Evolutionary conservation across 805 yeast species (phyloP).

Genomic region (Kuraishia borneana): DNA sequence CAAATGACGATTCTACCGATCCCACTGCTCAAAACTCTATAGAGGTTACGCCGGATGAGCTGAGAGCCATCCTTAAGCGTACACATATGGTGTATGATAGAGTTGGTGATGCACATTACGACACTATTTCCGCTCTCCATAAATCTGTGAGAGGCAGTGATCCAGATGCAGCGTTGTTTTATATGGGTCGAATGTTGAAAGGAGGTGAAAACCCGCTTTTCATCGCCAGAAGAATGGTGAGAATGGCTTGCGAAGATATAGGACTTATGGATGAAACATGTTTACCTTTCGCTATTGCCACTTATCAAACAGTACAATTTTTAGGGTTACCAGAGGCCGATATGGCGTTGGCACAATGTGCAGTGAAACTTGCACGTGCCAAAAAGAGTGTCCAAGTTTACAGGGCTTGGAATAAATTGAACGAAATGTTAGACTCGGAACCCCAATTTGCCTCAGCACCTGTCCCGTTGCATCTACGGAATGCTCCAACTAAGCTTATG

Average conservation of each 20-base stretch:
- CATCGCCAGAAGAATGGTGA: slow-evolving; percentile 81
- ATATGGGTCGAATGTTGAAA: slow-evolving; percentile 75
- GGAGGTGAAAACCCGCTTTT: slow-evolving; percentile 94
- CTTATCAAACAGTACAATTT: slow-evolving; percentile 79
- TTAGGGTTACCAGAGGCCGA: slow-evolving; percentile 95
- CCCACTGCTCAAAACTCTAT: slow-evolving; percentile 9
- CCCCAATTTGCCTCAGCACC: slow-evolving; percentile 51
- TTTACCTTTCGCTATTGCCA: slow-evolving; percentile 76
- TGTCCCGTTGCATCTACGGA: slow-evolving; percentile 75
- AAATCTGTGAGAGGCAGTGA: slow-evolving; percentile 85
- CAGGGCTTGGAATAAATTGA: slow-evolving; percentile 66
- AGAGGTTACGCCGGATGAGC: slow-evolving; percentile 23
- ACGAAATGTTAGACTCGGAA: slow-evolving; percentile 40
- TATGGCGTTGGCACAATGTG: slow-evolving; percentile 80
- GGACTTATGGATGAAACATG: slow-evolving; percentile 79
- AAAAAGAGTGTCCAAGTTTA: slow-evolving; percentile 81
- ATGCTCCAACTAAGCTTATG: slow-evolving; percentile 93
- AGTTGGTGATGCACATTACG: slow-evolving; percentile 89
- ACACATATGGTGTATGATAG: slow-evolving; percentile 65
- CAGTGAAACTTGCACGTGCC: slow-evolving; percentile 80
- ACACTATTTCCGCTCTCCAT: slow-evolving; percentile 91
- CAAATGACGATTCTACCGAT: slow-evolving; percentile 12
- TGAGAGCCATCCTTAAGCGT: slow-evolving; percentile 33
- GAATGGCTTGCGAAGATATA: slow-evolving; percentile 92
- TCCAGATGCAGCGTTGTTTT: slow-evolving; percentile 83